A percentile compares a stretch with the other conserved stretches of the same genome.
Conservation (phyloP, 1,284 basidiomycete genomes). For the Melampsora allii-populina region DNA sequence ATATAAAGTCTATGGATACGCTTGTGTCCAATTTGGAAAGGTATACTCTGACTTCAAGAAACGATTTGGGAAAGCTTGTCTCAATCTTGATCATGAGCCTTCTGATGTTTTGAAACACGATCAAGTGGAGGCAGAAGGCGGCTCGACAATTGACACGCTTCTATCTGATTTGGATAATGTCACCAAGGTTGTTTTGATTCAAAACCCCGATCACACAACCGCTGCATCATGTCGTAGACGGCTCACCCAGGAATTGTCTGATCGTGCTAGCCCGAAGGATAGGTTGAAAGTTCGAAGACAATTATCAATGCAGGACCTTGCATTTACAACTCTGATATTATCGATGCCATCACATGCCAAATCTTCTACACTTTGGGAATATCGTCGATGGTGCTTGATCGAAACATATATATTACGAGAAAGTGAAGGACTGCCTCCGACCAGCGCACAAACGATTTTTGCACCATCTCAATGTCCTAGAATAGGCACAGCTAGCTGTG, state of each 20-base stretch:
- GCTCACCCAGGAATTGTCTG: neutral
- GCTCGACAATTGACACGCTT: neutral
- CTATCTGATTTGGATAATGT: neutral
- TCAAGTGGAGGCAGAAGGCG: neutral
- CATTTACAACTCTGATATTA: slow-evolving; percentile 5
- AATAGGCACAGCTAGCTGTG: neutral
- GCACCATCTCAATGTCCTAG: neutral
- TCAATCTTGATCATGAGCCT: neutral
- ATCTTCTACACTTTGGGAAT: slow-evolving; percentile 15
- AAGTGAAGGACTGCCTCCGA: neutral
- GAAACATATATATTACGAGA: neutral
- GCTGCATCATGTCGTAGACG: slow-evolving; percentile 15
- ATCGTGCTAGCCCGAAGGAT: neutral
- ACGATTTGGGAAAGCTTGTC: neutral
- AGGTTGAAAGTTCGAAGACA: neutral
- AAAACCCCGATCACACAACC: slow-evolving; percentile 33
- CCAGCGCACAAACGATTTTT: neutral
- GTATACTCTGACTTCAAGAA: neutral
- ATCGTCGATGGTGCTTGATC: slow-evolving; percentile 26
- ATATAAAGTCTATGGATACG: neutral
- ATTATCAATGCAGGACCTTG: neutral
- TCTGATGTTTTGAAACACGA: neutral
- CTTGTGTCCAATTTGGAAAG: neutral
- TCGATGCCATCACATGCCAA: slow-evolving; percentile 21
- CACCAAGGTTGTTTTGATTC: slow-evolving; percentile 19